These are phyloP conservation scores for Alloteropsis angusta DNA, from an alignment of 202 grass and related monocot species.

Conservation along the genomic window DNA sequence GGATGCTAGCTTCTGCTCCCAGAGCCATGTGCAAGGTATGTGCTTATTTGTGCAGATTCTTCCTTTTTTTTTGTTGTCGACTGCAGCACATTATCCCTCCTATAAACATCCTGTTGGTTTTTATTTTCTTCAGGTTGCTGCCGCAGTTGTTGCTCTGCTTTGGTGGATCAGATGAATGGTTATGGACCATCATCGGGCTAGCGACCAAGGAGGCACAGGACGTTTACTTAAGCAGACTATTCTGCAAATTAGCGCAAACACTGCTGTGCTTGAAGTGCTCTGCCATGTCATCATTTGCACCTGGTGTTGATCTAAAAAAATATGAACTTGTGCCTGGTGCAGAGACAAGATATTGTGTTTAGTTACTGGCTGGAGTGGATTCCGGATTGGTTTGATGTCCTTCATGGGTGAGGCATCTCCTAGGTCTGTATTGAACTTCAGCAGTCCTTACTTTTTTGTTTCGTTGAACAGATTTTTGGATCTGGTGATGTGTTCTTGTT, in stretches of 20 bases:
- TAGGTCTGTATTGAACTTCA: not conserved
- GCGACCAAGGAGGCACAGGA: not conserved
- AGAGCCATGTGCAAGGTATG: not conserved
- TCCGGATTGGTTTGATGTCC: not conserved
- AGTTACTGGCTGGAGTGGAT: not conserved
- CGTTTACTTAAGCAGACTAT: not conserved
- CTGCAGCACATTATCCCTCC: not conserved
- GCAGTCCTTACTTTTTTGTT: too few relatives aligned
- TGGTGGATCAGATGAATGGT: not conserved
- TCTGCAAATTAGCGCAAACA: not conserved
- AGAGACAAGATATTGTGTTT: not conserved
- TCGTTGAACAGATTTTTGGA: too few relatives aligned
- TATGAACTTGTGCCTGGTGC: not conserved
- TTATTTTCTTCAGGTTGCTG: not conserved
- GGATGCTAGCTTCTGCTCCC: not conserved
- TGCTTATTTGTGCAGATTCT: not conserved
- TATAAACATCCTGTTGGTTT: not conserved
- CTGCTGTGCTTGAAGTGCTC: not conserved
- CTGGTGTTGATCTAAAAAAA: not conserved
- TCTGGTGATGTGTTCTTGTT: too few relatives aligned
- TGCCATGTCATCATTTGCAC: not conserved
- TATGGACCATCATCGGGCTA: not conserved
- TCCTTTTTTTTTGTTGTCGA: not conserved
- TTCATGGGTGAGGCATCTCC: not conserved
- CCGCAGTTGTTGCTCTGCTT: not conserved